Evolutionary conservation across 768 basidiomycete genomes (phyloP), one percentile per base, ranked within the genome.

Genomic region (Rhodotorula graminis): DNA sequence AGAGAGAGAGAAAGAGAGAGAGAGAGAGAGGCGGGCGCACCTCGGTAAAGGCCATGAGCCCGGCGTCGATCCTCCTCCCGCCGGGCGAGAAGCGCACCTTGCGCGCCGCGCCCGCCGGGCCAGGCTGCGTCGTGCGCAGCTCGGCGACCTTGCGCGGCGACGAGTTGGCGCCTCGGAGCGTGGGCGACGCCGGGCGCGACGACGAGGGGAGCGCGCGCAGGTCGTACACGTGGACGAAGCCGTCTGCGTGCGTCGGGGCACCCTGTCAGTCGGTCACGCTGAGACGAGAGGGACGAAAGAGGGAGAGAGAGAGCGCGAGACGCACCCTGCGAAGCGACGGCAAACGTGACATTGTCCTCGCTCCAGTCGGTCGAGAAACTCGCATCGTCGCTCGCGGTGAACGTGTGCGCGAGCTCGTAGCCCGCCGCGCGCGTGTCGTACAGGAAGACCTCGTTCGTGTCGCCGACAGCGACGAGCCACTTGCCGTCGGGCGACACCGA

Each of bases 31-130:
- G n/a, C n/a, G n/a, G n/a, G n/a, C 86, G 66, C 72, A 92, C 92
- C 87, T 94, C 93, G 25, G 93, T 92, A 81, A 93, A 96, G 0
- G 87, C 88, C 86, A 95, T 86, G 2, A 93, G 80, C 80, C 95
- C 93, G 72, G 86, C 21, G 16, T 65, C 65, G 12, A 65, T 7
- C 15, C 85, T 37, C 87, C 86, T 58, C 19, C 87, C 87, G 3
- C 86, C 85, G 19, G 86, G 85, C 69, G 87, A 87, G 81, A 95
- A 96, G 80, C 94, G 94, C 78, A 96, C 87, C 67, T 85, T 91
- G 67, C 93, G 82, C 15, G 89, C 89, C 55, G 92, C 91, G 87
- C 92, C 93, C 3, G 90, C 60, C 0, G 71, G 89, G 0, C 89
- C 88, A 6, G 33, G 3, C 53, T 73, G 72, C 10, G 65, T 70